Conservation (phyloP, 2,329 filamentous ascomycete species). For the Stagonosporopsis cucurbitacearum region DNA sequence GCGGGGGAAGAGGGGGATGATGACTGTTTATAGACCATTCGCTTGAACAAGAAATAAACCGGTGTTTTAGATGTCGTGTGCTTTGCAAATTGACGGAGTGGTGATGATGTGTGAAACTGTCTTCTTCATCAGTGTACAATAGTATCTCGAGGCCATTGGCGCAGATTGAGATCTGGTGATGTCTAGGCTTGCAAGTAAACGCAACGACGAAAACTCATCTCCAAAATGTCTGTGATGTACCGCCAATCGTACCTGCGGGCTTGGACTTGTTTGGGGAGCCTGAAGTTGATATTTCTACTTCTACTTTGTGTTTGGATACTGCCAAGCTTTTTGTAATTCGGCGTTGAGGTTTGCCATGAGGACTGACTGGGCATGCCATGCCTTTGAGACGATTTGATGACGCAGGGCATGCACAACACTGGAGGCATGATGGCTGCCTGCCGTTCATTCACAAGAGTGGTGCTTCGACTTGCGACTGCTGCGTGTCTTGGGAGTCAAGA, state of each 20-base stretch:
- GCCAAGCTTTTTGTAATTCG: too few species aligned
- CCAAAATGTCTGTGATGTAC: not conserved
- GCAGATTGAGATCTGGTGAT: too few species aligned
- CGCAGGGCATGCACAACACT: too few species aligned
- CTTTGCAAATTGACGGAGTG: too few species aligned
- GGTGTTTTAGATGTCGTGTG: not conserved
- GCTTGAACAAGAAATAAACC: slow-evolving; percentile 1
- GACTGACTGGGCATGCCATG: too few species aligned
- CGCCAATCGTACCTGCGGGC: not conserved
- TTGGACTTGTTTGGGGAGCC: not conserved
- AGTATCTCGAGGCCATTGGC: too few species aligned
- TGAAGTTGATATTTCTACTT: not conserved
- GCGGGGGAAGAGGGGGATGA: not conserved
- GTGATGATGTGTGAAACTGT: not conserved
- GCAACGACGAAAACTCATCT: not conserved
- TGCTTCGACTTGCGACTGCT: too few species aligned
- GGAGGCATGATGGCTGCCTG: too few species aligned
- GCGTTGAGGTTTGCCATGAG: too few species aligned
- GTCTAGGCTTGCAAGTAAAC: not conserved
- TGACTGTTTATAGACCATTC: slow-evolving; percentile 2
- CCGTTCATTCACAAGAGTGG: too few species aligned
- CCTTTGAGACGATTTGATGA: too few species aligned
- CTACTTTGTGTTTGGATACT: not conserved
- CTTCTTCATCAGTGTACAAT: not conserved
- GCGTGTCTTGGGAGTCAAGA: too few species aligned